These are phyloP conservation scores for Termitomyces sp. DNA, from an alignment of 768 basidiomycete species.

Conservation along the genomic window DNA sequence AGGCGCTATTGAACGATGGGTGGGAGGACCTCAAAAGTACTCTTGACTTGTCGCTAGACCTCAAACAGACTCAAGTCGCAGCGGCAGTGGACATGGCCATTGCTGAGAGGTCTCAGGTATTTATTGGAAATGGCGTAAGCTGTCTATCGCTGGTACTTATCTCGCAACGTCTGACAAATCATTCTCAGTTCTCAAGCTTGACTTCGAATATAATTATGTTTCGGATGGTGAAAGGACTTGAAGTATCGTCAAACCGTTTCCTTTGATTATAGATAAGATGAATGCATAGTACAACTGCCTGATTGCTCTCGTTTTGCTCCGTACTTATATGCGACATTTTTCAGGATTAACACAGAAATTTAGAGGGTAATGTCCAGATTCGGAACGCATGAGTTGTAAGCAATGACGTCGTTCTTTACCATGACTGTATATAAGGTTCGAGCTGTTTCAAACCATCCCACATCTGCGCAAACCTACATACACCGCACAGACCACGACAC, in stretches of 20 bases:
- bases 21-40: slow-evolving; percentile 45
- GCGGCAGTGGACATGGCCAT: slow-evolving; percentile 59
- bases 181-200: slow-evolving; percentile 40
- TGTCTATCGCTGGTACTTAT: background rate
- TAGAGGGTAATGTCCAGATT: background rate
- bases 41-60: slow-evolving; percentile 33
- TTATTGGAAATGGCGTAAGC: slow-evolving; percentile 57
- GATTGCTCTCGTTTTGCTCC: slow-evolving; percentile 2
- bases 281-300: background rate
- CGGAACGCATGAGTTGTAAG: background rate
- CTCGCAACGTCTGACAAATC: background rate
- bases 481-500: background rate
- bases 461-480: background rate
- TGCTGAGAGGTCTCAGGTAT: slow-evolving; percentile 51
- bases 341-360: background rate
- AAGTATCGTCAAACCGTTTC: slow-evolving; percentile 31
- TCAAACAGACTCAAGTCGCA: slow-evolving; percentile 39
- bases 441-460: slow-evolving; percentile 7
- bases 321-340: background rate
- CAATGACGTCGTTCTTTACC: slow-evolving; percentile 12
- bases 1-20: slow-evolving; percentile 35
- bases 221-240: slow-evolving; percentile 37
- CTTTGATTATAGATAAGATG: slow-evolving; percentile 22
- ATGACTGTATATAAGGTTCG: slow-evolving; percentile 1
- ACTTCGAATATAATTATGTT: slow-evolving; percentile 45